A percentile compares a stretch with the other conserved stretches of the same genome.
Evolutionary conservation across 179 eudicot genomes (phyloP).

Genomic region (Pouteria campechiana): DNA sequence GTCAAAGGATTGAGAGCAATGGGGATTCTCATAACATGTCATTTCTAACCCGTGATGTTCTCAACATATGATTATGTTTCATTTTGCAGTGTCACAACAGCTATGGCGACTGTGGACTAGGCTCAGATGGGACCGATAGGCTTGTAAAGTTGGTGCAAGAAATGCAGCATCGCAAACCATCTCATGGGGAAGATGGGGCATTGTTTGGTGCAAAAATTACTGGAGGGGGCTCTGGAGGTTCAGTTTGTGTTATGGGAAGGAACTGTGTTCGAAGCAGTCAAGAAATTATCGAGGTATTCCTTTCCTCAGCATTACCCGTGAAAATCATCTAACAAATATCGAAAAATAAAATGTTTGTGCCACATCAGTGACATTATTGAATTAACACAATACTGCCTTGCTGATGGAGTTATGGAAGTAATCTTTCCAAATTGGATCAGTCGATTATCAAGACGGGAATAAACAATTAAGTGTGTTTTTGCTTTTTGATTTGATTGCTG

Average conservation of each 20-base stretch:
- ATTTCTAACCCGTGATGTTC: too few relatives aligned
- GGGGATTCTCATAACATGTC: too few relatives aligned
- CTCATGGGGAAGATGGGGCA: slow-evolving; percentile 42
- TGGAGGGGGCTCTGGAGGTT: slow-evolving; percentile 98
- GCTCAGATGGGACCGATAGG: slow-evolving; percentile 93
- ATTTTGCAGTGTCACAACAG: slow-evolving; percentile 88
- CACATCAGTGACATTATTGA: background rate
- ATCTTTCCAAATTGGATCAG: too few relatives aligned
- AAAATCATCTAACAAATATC: background rate
- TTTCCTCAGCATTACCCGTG: background rate
- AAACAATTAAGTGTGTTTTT: too few relatives aligned
- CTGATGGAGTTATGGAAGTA: too few relatives aligned
- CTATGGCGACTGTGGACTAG: slow-evolving; percentile 94
- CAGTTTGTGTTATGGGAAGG: slow-evolving; percentile 74
- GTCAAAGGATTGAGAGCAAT: too few relatives aligned
- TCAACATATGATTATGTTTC: too few relatives aligned
- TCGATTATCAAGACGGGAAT: too few relatives aligned
- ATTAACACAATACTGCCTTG: too few relatives aligned
- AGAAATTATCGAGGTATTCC: slow-evolving; percentile 70
- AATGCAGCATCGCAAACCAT: slow-evolving; percentile 58
- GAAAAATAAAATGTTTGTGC: background rate
- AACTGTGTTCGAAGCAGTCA: slow-evolving; percentile 69
- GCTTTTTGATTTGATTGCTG: too few relatives aligned
- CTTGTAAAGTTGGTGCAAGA: slow-evolving; percentile 85
- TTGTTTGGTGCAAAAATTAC: slow-evolving; percentile 90